Evolutionary conservation across 495 filamentous ascomycete species (phyloP).

Genomic region (Penicillium chermesinum): DNA sequence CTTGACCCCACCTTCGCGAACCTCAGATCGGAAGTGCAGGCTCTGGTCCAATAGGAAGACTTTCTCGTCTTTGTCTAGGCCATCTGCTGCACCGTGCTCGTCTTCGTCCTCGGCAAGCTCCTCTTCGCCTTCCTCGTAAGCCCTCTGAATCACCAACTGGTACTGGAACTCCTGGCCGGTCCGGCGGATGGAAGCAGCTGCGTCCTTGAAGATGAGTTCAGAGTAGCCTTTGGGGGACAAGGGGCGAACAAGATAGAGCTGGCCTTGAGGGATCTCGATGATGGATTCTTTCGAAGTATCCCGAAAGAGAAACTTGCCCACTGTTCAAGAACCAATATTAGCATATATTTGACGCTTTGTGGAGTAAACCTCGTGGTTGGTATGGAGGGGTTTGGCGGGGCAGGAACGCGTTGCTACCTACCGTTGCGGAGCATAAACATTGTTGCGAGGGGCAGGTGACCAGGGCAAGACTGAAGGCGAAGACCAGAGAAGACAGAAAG

Average conservation of each 20-base stretch:
- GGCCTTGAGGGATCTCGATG: conserved; percentile 89
- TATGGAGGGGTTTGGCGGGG: conserved; percentile 36
- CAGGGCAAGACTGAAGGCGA: conserved; percentile 12
- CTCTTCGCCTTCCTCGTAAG: conserved; percentile 95
- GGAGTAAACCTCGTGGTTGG: conserved; percentile 1
- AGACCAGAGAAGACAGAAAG: conserved; percentile 1
- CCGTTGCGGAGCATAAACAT: conserved; percentile 75
- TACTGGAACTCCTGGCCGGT: conserved; percentile 95
- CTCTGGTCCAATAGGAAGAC: conserved; percentile 89
- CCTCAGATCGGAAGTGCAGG: conserved; percentile 80
- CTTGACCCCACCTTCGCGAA: conserved; percentile 68
- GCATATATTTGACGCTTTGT: conserved; percentile 2
- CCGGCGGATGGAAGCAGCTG: conserved; percentile 80
- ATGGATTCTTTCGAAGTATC: conserved; percentile 90
- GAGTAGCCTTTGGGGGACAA: conserved; percentile 94
- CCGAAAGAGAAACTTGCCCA: conserved; percentile 88
- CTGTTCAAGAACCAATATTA: conserved; percentile 39
- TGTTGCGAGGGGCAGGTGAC: conserved; percentile 33
- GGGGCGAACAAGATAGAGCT: conserved; percentile 94
- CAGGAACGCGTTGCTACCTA: conserved; percentile 32
- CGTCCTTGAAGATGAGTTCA: conserved; percentile 98
- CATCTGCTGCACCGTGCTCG: conserved; percentile 67
- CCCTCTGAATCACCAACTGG: conserved; percentile 90
- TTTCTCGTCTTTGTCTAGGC: conserved; percentile 86
- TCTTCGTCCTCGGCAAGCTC: conserved; percentile 82